phyloP scores from a whole-genome alignment of 768 basidiomycete genomes.

The Calocybe cyanea region DNA sequence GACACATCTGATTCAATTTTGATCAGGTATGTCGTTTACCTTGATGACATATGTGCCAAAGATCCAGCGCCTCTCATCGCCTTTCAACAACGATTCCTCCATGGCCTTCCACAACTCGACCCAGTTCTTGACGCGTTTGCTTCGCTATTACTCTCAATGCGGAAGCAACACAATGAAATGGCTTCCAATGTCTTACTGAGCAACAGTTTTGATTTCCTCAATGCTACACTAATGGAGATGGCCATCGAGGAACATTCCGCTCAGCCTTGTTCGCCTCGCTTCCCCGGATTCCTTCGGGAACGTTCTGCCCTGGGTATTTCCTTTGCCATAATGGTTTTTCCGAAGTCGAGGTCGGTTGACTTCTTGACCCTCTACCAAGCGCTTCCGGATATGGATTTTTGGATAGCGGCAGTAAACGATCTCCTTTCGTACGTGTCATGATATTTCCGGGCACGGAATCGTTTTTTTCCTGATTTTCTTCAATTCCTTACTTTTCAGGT shows the following conservation, averaged over 20 bases:
- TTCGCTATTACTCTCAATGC: conserved; percentile 7
- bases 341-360: conserved; percentile 10
- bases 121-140: conserved; percentile 15
- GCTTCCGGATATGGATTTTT: conserved; percentile 17
- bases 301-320: conserved; percentile 14
- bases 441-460: no score
- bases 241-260: conserved; percentile 7
- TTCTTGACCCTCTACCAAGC: conserved; percentile 17
- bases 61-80: conserved; percentile 7
- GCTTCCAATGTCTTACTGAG: conserved; percentile 16
- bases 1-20: not conserved
- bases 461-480: not conserved
- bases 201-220: conserved; percentile 16
- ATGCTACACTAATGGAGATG: conserved; percentile 16
- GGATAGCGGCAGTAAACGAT: conserved; percentile 11
- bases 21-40: conserved; percentile 19
- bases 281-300: conserved; percentile 19
- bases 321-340: conserved; percentile 13
- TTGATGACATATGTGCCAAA: conserved; percentile 15
- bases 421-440: conserved; percentile 8
- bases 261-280: conserved; percentile 6
- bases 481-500: conserved; percentile 2
- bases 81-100: conserved; percentile 16
- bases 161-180: conserved; percentile 14
- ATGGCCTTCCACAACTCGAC: conserved; percentile 15